Conservation (phyloP, 495 filamentous ascomycete species). For the Stereocaulon alpinum region DNA sequence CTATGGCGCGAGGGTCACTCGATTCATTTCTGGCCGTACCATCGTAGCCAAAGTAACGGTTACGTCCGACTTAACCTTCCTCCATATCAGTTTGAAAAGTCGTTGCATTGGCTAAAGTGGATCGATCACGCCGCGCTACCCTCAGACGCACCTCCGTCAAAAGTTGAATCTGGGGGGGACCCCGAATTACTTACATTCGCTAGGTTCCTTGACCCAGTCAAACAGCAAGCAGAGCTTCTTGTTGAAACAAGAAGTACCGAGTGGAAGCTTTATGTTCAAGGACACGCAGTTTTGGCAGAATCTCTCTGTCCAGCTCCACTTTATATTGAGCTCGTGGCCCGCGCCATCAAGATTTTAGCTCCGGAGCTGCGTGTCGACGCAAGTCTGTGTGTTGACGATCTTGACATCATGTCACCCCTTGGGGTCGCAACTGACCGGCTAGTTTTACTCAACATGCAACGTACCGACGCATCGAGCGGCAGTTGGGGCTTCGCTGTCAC, state of each 20-base stretch:
- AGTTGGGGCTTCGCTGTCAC: neutral
- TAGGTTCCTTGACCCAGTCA: neutral
- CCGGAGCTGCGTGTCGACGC: neutral
- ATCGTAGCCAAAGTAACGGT: conserved; percentile 10
- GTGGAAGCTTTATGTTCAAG: neutral
- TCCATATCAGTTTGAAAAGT: conserved; percentile 32
- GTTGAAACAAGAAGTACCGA: conserved; percentile 1
- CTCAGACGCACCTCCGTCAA: no score
- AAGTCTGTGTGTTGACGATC: neutral
- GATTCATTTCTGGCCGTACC: conserved; percentile 29
- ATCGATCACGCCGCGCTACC: neutral
- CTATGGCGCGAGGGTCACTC: conserved; percentile 25
- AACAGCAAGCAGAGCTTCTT: neutral
- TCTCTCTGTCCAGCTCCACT: neutral
- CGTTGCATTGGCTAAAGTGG: conserved; percentile 27
- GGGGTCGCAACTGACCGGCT: neutral
- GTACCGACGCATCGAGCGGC: neutral
- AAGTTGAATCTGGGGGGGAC: neutral
- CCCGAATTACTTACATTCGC: neutral
- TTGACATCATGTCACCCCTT: neutral
- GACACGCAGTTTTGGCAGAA: neutral
- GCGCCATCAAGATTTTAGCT: neutral
- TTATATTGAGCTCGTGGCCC: conserved; percentile 5
- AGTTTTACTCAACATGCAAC: neutral
- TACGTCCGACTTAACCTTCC: conserved; percentile 24